Evolutionary conservation across 306 rosid species (phyloP), one percentile per base, ranked within the genome.

Genomic region (Sesbania bispinosa): DNA sequence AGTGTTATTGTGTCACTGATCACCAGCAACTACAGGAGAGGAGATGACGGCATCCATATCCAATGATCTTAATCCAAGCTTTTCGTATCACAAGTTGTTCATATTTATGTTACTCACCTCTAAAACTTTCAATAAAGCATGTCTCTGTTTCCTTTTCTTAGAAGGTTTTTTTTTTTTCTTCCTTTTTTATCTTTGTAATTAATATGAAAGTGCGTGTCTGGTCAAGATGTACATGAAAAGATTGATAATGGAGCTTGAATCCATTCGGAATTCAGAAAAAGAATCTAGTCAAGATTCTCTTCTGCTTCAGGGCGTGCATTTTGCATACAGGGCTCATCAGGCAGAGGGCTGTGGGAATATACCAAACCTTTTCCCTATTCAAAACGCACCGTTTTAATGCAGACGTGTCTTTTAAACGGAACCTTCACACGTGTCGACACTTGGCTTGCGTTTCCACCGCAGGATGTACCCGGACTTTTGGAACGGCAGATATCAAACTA

Each of bases 301-400:
- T 81, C 82, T 93, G 79, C 92, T 90, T 47, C 98, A 90, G 71
- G 97, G 97, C 0, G 80, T 93, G 35, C 83, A 88, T 61, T 93
- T 93, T 74, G 98, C 96, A 14, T 93, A 88, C 46, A 81, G 96
- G 21, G 96, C 97, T 41, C 92, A 88, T 76, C 93, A 93, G 98
- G 98, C n/a, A n/a, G n/a, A n/a, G n/a, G n/a, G n/a, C n/a, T n/a
- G n/a, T n/a, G n/a, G n/a, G n/a, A n/a, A n/a, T n/a, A n/a, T n/a
- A n/a, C n/a, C n/a, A n/a, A n/a, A n/a, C n/a, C n/a, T n/a, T n/a
- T n/a, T n/a, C n/a, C n/a, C n/a, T 26, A 26, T 26, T 15, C 16
- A 4, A 39, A 21, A 62, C 36, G 69, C 52, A 7, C 5, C 42
- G 46, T 67, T 45, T 10, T 29, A 9, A 0, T 20, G 8, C 14